Evolutionary conservation across 768 basidiomycete species (phyloP).

Genomic region (Boletus sp.): DNA sequence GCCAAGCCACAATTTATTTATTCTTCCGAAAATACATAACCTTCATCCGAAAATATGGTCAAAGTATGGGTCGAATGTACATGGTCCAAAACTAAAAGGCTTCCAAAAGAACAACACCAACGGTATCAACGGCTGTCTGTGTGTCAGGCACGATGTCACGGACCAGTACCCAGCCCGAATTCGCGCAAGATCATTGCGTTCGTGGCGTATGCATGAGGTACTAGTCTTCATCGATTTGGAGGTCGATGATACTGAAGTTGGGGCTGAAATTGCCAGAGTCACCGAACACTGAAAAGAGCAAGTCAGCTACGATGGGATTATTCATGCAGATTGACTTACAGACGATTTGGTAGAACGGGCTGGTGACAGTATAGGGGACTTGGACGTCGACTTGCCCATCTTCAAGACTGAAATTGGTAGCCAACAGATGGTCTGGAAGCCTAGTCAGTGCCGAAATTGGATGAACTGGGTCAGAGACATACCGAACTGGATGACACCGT

Average conservation of each 20-base stretch:
- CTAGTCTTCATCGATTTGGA: neutral
- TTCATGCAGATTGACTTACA: constrained; percentile 18
- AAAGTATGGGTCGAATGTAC: too few relatives aligned
- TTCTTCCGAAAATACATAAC: neutral
- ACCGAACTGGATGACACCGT: constrained; percentile 21
- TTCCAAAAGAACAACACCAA: too few relatives aligned
- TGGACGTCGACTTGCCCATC: constrained; percentile 22
- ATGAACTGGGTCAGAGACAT: constrained; percentile 11
- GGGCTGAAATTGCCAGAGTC: constrained; percentile 32
- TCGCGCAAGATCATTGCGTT: too few relatives aligned
- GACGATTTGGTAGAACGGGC: constrained; percentile 34
- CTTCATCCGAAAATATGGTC: neutral
- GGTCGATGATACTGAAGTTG: constrained; percentile 20
- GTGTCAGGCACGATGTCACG: neutral
- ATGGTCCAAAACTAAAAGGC: neutral
- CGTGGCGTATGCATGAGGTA: neutral
- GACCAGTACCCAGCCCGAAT: neutral
- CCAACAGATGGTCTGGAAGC: constrained; percentile 23
- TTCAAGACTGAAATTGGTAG: constrained; percentile 27
- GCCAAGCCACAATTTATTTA: neutral
- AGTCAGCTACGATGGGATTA: constrained; percentile 1
- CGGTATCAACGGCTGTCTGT: neutral
- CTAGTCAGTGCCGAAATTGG: constrained; percentile 2
- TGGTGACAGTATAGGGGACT: constrained; percentile 30
- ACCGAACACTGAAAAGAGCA: constrained; percentile 28